Evolutionary conservation across 225 moss, liverwort and hornwort species (phyloP).

Genomic region (Takakia lepidozioides): DNA sequence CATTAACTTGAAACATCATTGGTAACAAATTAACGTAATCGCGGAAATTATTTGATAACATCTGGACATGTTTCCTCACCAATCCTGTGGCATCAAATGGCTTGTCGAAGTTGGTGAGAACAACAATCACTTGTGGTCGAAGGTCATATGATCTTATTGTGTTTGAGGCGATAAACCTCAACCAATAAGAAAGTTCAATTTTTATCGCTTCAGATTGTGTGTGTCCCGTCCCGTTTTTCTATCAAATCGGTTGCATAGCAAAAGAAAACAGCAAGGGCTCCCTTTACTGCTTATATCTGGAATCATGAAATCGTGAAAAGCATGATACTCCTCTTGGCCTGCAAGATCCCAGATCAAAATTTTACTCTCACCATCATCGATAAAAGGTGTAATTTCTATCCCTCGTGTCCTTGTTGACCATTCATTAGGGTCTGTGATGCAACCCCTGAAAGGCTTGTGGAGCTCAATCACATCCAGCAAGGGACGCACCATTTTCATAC

Average conservation of each 20-base stretch:
- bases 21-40: background rate
- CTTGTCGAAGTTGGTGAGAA: constrained; percentile 19
- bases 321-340: constrained; percentile 27
- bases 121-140: constrained; percentile 11
- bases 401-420: constrained; percentile 12
- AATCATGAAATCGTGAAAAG: constrained; percentile 34
- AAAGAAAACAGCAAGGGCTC: constrained; percentile 14
- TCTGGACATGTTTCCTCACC: background rate
- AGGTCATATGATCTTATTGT: constrained; percentile 3
- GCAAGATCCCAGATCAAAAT: constrained; percentile 32
- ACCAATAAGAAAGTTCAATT: constrained; percentile 19
- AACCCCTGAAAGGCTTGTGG: background rate
- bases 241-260: constrained; percentile 14
- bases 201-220: background rate
- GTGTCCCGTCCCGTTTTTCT: background rate
- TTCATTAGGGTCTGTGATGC: background rate
- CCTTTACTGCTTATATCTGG: constrained; percentile 13
- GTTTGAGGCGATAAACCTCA: constrained; percentile 24
- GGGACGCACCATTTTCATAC: background rate
- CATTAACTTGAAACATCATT: too few species aligned
- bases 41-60: background rate
- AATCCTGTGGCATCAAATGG: background rate
- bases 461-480: background rate
- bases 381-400: constrained; percentile 19
- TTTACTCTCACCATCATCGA: background rate